phyloP scores from a whole-genome alignment of 768 basidiomycete genomes.

The Lactarius vividus region DNA sequence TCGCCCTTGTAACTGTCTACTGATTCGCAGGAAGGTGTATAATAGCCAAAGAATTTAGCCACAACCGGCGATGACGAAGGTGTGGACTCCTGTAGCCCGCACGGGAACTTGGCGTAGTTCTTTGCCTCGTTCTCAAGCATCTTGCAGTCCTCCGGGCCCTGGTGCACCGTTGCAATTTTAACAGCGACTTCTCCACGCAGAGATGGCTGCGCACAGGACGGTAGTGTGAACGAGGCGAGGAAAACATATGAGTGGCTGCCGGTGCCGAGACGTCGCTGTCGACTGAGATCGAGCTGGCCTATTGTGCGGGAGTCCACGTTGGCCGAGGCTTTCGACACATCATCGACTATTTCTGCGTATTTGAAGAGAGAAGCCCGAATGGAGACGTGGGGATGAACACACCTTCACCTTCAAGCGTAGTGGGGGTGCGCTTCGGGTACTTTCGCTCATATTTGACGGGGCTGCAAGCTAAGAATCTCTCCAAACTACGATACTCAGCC shows the following conservation, averaged over 20 bases:
- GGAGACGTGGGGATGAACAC: neutral
- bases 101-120: constrained; percentile 46
- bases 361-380: neutral
- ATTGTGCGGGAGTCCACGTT: too few relatives aligned
- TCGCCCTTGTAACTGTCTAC: neutral
- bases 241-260: constrained; percentile 57
- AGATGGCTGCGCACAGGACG: constrained; percentile 32
- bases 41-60: constrained; percentile 67
- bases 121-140: constrained; percentile 39
- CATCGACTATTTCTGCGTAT: neutral
- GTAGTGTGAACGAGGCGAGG: constrained; percentile 51
- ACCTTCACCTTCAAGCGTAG: neutral
- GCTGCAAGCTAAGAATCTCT: neutral
- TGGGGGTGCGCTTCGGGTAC: neutral
- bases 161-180: constrained; percentile 27
- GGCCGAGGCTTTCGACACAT: neutral
- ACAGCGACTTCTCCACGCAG: constrained; percentile 29
- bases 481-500: neutral
- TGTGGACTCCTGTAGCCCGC: constrained; percentile 49
- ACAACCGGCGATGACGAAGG: constrained; percentile 49
- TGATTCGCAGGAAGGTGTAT: constrained; percentile 34
- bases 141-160: neutral
- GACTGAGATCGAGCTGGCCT: constrained; percentile 43
- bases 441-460: constrained; percentile 5
- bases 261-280: constrained; percentile 36